Percentiles rank a stretch among this genome's conserved stretches.
These are phyloP conservation scores for Hemisphaericaspora xylanilytica DNA, from an alignment of 1,139 yeast genomes.

Conservation along the genomic window DNA sequence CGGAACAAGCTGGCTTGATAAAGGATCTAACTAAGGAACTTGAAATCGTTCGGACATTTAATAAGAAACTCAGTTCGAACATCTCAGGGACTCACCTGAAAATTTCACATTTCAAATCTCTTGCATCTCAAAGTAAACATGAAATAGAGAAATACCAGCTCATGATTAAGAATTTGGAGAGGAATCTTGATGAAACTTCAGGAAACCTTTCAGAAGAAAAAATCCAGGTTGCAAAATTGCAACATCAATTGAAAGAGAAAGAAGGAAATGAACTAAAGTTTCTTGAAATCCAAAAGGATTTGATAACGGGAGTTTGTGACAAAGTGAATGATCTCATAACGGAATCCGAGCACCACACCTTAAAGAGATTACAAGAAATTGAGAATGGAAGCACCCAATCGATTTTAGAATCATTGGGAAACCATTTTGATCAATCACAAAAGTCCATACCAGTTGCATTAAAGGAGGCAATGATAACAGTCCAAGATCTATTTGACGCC, in stretches of 20 bases:
- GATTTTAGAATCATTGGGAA: neutral
- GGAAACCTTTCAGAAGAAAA: slow-evolving; percentile 12
- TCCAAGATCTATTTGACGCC: neutral
- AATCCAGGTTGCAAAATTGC: slow-evolving; percentile 6
- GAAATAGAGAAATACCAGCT: slow-evolving; percentile 7
- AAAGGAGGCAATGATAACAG: neutral
- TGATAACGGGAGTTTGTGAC: neutral
- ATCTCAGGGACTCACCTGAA: neutral
- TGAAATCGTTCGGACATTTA: neutral
- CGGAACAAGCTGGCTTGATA: neutral
- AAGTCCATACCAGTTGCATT: neutral
- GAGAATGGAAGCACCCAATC: neutral
- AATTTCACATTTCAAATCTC: neutral
- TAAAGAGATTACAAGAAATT: neutral
- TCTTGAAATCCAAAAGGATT: neutral
- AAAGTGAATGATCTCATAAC: neutral
- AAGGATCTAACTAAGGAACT: neutral
- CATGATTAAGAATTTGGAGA: slow-evolving; percentile 7
- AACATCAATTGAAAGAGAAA: slow-evolving; percentile 4
- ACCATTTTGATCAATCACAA: neutral
- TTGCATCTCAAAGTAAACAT: neutral
- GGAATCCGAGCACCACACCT: neutral
- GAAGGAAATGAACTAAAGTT: slow-evolving; percentile 3
- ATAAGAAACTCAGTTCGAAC: neutral
- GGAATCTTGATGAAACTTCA: slow-evolving; percentile 8